Conservation (phyloP, 306 rosid genomes). For the Macrotyloma uniflorum region DNA sequence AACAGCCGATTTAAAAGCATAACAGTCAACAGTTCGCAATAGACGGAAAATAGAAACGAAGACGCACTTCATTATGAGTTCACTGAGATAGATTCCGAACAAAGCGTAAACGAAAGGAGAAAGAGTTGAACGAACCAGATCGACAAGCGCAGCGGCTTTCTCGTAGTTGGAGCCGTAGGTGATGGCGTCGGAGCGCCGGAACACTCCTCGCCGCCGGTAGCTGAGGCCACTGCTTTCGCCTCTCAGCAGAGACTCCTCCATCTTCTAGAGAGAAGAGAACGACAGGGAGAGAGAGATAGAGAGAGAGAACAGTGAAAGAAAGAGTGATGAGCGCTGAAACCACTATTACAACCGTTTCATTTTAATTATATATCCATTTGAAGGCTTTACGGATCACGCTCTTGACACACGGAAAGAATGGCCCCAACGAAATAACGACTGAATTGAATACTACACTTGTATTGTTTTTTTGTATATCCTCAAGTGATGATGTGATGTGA, state of each 20-base stretch:
- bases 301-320: not conserved
- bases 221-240: conserved; percentile 64
- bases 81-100: not conserved
- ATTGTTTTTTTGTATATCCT: not conserved
- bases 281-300: not conserved
- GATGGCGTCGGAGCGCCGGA: conserved; percentile 70
- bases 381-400: not conserved
- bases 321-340: not conserved
- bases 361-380: not conserved
- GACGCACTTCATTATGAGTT: not conserved
- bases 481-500: not conserved
- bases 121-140: conserved; percentile 63
- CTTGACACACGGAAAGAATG: not conserved
- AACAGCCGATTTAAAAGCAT: conserved; percentile 15
- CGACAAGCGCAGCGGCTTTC: conserved; percentile 91
- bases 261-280: conserved; percentile 1
- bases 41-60: not conserved
- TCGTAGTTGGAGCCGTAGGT: conserved; percentile 66
- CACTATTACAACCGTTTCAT: not conserved
- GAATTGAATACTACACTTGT: not conserved
- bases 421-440: not conserved
- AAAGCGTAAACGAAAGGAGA: not conserved
- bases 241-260: conserved; percentile 71
- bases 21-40: not conserved
- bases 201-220: not conserved